These are phyloP conservation scores for Debaryomyces sp. DNA, from an alignment of 1,139 yeast species.

Conservation along the genomic window DNA sequence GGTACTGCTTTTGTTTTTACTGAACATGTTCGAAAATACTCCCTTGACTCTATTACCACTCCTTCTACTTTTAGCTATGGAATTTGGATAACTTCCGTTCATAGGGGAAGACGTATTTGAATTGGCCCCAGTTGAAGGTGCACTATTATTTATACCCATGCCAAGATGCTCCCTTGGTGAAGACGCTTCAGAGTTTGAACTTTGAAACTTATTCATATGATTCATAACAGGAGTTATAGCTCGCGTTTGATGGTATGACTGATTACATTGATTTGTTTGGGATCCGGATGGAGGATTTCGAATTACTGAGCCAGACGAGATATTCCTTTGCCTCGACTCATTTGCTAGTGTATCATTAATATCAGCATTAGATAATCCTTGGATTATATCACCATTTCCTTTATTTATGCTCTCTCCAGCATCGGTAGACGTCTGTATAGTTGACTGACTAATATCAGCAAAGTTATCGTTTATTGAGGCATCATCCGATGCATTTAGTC, in stretches of 20 bases:
- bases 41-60: conserved; percentile 44
- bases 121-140: conserved; percentile 4
- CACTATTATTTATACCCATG: conserved; percentile 21
- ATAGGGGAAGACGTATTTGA: conserved; percentile 15
- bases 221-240: conserved; percentile 40
- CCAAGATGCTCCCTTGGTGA: conserved; percentile 32
- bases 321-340: conserved; percentile 12
- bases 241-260: conserved; percentile 30
- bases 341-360: neutral
- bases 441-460: conserved; percentile 12
- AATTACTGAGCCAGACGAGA: conserved; percentile 28
- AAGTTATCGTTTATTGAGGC: conserved; percentile 13
- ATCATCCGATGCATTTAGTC: conserved; percentile 4
- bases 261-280: conserved; percentile 15
- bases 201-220: conserved; percentile 17
- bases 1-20: conserved; percentile 26
- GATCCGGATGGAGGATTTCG: conserved; percentile 25
- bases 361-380: neutral
- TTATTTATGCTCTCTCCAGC: neutral
- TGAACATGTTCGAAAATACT: conserved; percentile 46
- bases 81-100: conserved; percentile 12
- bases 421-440: conserved; percentile 5
- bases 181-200: conserved; percentile 17
- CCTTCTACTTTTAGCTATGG: conserved; percentile 23
- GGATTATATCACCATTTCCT: conserved; percentile 1